Evolutionary conservation across 164 flowering plant genomes (phyloP), one percentile per base, ranked within the genome.

Genomic region (Brasenia schreberi): DNA sequence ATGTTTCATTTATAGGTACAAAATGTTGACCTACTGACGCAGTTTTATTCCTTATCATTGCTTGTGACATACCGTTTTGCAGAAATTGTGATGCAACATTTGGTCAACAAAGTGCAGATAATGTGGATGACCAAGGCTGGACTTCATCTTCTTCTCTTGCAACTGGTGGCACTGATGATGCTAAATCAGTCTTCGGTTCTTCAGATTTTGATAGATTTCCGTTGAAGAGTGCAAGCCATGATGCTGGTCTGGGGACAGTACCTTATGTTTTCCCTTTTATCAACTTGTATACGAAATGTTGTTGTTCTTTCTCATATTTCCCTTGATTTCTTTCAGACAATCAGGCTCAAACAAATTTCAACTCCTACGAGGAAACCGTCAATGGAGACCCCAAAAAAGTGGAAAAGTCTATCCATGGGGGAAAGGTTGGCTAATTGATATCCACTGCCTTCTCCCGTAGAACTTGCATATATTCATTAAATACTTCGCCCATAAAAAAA

Each of bases 21-120:
- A 45, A 45, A 12, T 45, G 53, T 12, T 45, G 53, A 7, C 53
- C 53, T 45, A 4, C 53, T 45, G 7, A 45, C 6, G 7, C 7
- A 45, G 53, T 45, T 45, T 12, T 7, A 45, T 2, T 45, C 12
- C 53, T 7, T 45, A 2, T 12, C 53, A 45, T 45, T 45, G 7
- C 12, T 45, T 45, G 53, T 45, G 12, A 45, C 53, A 45, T 66
- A 59, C 61, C 65, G 42, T 73, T 68, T 71, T 81, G 67, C 84
- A 87, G 97, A 76, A 86, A 74, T 71, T 87, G 93, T 74, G 97
- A 91, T 77, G 83, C 90, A 60, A 82, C 88, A 60, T 84, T 80
- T 73, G 87, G 89, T 63, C 70, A 83, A 65, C 90, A 79, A 42
- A 71, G 68, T 69, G 68, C 75, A 53, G 72, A 74, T 67, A 79